Evolutionary conservation across 805 yeast genomes (phyloP), one percentile per base, ranked within the genome.

Genomic region (Saccharomycopsis babjevae): DNA sequence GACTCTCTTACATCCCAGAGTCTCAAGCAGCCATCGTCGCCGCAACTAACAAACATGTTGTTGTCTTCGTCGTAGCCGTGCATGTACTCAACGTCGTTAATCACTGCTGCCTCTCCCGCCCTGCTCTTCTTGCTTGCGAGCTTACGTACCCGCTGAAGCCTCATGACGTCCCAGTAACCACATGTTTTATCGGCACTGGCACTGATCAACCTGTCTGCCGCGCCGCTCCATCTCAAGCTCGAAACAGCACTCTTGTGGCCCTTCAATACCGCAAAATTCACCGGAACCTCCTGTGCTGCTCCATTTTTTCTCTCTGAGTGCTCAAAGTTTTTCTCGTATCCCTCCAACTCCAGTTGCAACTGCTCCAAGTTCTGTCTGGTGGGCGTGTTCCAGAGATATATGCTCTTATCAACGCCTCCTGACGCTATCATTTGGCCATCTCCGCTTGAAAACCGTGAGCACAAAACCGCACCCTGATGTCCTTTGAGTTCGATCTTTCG

Each of bases 191-290:
- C 96, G 0, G 92, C 84, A 30, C 88, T 80, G 1, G 83, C 72
- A 1, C 86, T 74, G 16, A 76, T 78, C 1, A 84, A 18, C 1
- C 67, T 65, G 15, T 73, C 64, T 40, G 80, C 83, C 50, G 80
- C 77, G 5, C 71, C 66, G 2, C 70, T 61, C 89, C 92, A 88
- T 34, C 72, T 69, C 10, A 87, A 66, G 1, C 84, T 78, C 0
- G 89, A 81, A 0, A 88, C 77, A 0, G 90, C 89, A 6, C 82
- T 79, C 62, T 84, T 84, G 67, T 85, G 89, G 4, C 86, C 88
- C 13, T 65, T 61, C 2, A 81, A 63, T 3, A 73, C 70, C 2
- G 85, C 85, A 62, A 70, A 76, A 66, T 82, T 83, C 11, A 67
- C 64, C 0, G 66, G 56, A 5, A 60, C 25, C 15, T n/a, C 66